Evolutionary conservation across 306 rosid genomes (phyloP), one percentile per base, ranked within the genome.

Genomic region (Quercus engelmannii): DNA sequence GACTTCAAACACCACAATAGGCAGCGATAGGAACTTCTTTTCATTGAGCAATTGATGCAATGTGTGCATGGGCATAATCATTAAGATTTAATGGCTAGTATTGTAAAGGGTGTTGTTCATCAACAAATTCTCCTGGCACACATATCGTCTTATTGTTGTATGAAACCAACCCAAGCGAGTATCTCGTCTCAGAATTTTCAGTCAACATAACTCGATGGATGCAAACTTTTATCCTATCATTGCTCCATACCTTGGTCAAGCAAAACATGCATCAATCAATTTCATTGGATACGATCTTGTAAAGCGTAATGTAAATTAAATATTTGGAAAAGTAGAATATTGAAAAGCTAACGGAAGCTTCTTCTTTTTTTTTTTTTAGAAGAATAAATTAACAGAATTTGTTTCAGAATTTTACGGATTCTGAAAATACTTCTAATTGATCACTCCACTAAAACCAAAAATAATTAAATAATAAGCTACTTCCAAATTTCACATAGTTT

Each of bases 21-120:
- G 18, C 17, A 7, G 26, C 30, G 12, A 78, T 28, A 26, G 68
- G 23, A 46, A 58, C 46, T 8, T 57, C 13, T n/a, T 14, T 38
- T 5, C 46, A 4, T 11, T 26, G 74, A 31, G 23, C 51, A 10
- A 43, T 10, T 43, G 10, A 10, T 43, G 51, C 78, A 0, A 46
- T 17, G 15, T 63, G 78, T 35, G 74, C 18, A 3, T 25, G 14
- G 13, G 35, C 56, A 23, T 61, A 62, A 4, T 54, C 55, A 33
- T 3, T 56, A 63, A 33, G 64, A 52, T 79, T 62, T 5, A 79
- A 21, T 7, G 56, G 46, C 19, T 51, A 20, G 35, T 61, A 79
- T 21, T 10, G 20, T 38, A 79, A 63, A 79, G 74, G 78, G n/a
- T 79, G 78, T 61, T 79, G 15, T 0, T 73, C 78, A 19, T 73